These are phyloP conservation scores for Corynascus novoguineensis DNA, from an alignment of 495 filamentous ascomycete species.

Conservation along the genomic window DNA sequence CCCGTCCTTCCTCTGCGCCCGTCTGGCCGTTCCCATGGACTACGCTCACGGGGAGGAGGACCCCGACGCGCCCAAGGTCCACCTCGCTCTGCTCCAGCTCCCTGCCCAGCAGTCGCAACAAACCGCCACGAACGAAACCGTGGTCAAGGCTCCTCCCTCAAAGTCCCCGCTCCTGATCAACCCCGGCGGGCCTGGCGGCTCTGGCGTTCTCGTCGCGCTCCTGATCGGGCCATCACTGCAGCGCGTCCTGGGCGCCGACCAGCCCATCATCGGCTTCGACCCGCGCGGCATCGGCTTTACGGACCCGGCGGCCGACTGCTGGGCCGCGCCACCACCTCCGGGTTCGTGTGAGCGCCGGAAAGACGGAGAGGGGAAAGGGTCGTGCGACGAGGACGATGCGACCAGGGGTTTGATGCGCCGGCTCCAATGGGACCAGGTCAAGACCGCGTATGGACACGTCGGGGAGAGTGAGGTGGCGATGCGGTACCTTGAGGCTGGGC, in stretches of 20 bases:
- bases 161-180: slow-evolving; percentile 37
- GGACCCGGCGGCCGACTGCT: slow-evolving; percentile 36
- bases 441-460: slow-evolving; percentile 25
- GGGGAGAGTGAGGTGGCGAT: slow-evolving; percentile 37
- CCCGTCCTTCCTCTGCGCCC: slow-evolving; percentile 42
- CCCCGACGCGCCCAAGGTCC: slow-evolving; percentile 30
- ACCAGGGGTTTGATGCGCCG: slow-evolving; percentile 11
- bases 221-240: slow-evolving; percentile 26
- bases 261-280: slow-evolving; percentile 42
- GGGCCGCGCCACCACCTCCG: slow-evolving; percentile 18
- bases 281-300: slow-evolving; percentile 41
- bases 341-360: neutral
- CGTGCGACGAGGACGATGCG: slow-evolving; percentile 8
- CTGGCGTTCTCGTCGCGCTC: slow-evolving; percentile 30
- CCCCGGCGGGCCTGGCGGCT: slow-evolving; percentile 42
- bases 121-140: slow-evolving; percentile 7
- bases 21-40: slow-evolving; percentile 55
- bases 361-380: neutral
- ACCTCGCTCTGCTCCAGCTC: slow-evolving; percentile 48
- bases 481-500: slow-evolving; percentile 25
- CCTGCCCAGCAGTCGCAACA: slow-evolving; percentile 16
- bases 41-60: slow-evolving; percentile 31
- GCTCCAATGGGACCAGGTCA: slow-evolving; percentile 16
- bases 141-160: neutral
- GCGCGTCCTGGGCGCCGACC: slow-evolving; percentile 36